Evolutionary conservation across 148 eudicot species (phyloP).

Genomic region (Nyssa sinensis): DNA sequence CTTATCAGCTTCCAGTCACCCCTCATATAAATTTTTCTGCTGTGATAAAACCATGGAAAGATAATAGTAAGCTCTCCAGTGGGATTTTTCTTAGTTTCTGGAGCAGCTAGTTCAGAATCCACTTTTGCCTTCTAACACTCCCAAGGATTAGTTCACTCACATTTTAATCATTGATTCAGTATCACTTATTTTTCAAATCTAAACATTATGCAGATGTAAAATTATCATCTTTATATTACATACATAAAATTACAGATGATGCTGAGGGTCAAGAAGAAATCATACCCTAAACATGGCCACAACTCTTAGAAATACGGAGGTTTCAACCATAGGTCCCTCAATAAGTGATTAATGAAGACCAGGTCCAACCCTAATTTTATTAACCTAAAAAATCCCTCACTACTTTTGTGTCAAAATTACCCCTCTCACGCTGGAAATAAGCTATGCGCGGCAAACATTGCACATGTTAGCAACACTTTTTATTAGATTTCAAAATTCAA

Average conservation of each 20-base stretch:
- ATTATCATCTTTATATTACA: not conserved
- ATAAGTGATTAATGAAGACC: too few species aligned
- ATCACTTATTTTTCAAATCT: not conserved
- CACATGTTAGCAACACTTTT: too few species aligned
- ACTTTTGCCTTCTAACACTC: not conserved
- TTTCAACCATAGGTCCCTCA: too few species aligned
- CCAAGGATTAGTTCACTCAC: not conserved
- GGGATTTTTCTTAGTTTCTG: not conserved
- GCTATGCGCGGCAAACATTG: too few species aligned
- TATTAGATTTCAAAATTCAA: too few species aligned
- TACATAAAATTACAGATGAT: not conserved
- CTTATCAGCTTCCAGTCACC: not conserved
- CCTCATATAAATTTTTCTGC: not conserved
- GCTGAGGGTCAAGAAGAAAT: not conserved
- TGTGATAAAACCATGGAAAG: not conserved
- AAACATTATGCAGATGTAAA: not conserved
- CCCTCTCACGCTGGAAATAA: too few species aligned
- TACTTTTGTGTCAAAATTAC: too few species aligned
- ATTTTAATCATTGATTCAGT: not conserved
- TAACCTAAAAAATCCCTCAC: too few species aligned
- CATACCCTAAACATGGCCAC: not conserved
- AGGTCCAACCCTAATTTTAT: too few species aligned
- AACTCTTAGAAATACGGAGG: too few species aligned
- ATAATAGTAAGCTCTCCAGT: not conserved
- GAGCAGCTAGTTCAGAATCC: conserved; percentile 7